Base-by-base conservation (phyloP, 805 yeast genomes). In the Metschnikowia colocasiae region DNA sequence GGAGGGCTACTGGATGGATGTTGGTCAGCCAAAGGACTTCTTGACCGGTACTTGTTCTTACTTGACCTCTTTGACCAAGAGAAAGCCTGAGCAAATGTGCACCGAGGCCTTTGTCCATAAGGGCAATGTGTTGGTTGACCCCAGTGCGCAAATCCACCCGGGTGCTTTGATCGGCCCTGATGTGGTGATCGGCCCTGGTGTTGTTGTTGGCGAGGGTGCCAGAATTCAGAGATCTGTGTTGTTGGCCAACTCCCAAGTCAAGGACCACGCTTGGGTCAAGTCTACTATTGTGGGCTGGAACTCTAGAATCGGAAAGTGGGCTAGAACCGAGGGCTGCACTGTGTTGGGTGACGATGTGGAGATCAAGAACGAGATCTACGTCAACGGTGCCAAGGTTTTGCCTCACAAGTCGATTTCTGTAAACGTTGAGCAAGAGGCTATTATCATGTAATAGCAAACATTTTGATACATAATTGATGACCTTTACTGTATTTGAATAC, bases 1-100 rank as follows among this genome's bases (percentile, higher is more conserved):
- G 66, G 97, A 94, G 79, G 98, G 99, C 58, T 94, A 83, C 87
- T 94, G 99, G 99, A 94, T 94, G 99, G 99, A 94, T 73, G 97
- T 94, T 60, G 99, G 99, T 73, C 99, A 94, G 80, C 99, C 99
- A 81, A 94, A 92, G 82, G 99, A 94, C 75, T 94, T 90, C 84
- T 75, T 94, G 57, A 83, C 96, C 51, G 99, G 99, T 72, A 88
- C 97, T 63, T 83, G 90, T 60, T 78, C 92, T 56, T 94, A 91
- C 80, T 80, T 94, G 71, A 79, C 86, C 68, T 85, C 98, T 47
- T 75, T 90, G 65, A 71, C 92, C 61, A 86, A 86, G 82, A 88
- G 84, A 74, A 67, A 74, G 59, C 87, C 97, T 55, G 79, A 79
- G 60, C 67, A 74, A 58, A 82, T 91, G 67, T 80, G 83, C 52